Percentiles rank a stretch among this genome's conserved stretches.
phyloP scores from a whole-genome alignment of 169 alveolate species.

The Perkinsus olseni region DNA sequence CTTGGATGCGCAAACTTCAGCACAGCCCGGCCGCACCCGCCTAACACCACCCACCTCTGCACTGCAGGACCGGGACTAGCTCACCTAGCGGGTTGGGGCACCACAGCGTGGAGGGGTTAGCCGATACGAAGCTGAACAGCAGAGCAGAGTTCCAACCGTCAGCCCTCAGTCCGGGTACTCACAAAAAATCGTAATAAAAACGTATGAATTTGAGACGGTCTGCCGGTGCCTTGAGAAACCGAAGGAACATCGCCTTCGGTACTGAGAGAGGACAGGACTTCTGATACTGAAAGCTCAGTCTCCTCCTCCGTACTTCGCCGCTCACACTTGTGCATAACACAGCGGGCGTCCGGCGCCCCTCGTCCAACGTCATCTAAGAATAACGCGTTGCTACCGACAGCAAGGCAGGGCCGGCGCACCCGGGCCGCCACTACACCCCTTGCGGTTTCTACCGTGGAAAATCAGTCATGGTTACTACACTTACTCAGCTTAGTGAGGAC shows the following conservation, averaged over 20 bases:
- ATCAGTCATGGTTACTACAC: no score
- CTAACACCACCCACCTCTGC: slow-evolving; percentile 26
- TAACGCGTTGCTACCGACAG: neutral
- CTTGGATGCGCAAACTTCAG: slow-evolving; percentile 51
- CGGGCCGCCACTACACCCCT: no score
- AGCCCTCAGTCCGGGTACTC: neutral
- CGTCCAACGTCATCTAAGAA: neutral
- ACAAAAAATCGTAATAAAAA: neutral
- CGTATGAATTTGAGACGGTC: neutral
- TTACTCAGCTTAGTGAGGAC: neutral
- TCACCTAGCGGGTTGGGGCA: neutral
- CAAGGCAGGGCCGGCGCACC: no score
- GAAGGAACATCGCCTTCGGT: neutral
- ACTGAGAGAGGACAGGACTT: neutral
- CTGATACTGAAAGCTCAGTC: neutral
- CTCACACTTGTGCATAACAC: neutral
- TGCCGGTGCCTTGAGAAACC: neutral
- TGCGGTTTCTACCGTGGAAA: no score
- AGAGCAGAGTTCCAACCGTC: neutral
- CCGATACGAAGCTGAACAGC: neutral
- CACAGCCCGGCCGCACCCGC: slow-evolving; percentile 32
- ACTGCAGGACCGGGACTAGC: slow-evolving; percentile 11
- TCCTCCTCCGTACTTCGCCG: neutral
- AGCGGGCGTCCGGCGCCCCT: neutral
- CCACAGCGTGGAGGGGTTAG: neutral